Evolutionary conservation across 768 basidiomycete genomes (phyloP).

Genomic region (Leccinellum rugosiceps): DNA sequence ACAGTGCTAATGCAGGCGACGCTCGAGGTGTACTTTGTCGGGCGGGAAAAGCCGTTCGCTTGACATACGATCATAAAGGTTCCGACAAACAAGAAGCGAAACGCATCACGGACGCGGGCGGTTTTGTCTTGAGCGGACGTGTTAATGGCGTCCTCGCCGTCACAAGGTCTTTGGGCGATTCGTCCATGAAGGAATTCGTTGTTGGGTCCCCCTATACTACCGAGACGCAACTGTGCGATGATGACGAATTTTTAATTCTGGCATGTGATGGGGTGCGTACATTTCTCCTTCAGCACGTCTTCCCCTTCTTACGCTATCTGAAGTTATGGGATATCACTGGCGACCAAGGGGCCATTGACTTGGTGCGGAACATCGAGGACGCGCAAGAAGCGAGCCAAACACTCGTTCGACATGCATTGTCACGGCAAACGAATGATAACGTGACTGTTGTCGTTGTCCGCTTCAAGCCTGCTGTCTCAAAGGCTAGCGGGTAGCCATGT

Average conservation of each 20-base stretch:
- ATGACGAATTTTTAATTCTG: conserved; percentile 92
- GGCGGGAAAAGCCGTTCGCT: conserved; percentile 81
- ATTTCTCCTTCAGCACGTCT: background rate
- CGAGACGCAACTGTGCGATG: conserved; percentile 87
- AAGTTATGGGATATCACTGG: conserved; percentile 96
- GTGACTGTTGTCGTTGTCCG: conserved; percentile 88
- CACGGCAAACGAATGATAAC: conserved; percentile 92
- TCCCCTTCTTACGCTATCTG: conserved; percentile 7
- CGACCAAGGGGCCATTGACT: conserved; percentile 88
- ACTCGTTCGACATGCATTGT: conserved; percentile 81
- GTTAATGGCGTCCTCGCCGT: conserved; percentile 98
- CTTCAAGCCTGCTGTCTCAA: conserved; percentile 47
- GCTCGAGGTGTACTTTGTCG: conserved; percentile 93
- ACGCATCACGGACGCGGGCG: conserved; percentile 95
- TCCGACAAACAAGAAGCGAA: conserved; percentile 97
- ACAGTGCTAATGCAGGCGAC: conserved; percentile 96
- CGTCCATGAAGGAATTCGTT: conserved; percentile 99
- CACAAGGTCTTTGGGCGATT: conserved; percentile 92
- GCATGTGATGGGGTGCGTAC: conserved; percentile 95
- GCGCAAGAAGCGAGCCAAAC: conserved; percentile 78
- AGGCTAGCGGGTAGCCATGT: conserved; percentile 10
- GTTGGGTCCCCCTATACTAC: conserved; percentile 98
- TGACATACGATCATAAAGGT: conserved; percentile 99
- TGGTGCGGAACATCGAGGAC: conserved; percentile 68
- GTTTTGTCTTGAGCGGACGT: conserved; percentile 97